Evolutionary conservation across 208 protist genomes (phyloP), one percentile per base, ranked within the genome.

Genomic region (Crithidia acanthocephali): DNA sequence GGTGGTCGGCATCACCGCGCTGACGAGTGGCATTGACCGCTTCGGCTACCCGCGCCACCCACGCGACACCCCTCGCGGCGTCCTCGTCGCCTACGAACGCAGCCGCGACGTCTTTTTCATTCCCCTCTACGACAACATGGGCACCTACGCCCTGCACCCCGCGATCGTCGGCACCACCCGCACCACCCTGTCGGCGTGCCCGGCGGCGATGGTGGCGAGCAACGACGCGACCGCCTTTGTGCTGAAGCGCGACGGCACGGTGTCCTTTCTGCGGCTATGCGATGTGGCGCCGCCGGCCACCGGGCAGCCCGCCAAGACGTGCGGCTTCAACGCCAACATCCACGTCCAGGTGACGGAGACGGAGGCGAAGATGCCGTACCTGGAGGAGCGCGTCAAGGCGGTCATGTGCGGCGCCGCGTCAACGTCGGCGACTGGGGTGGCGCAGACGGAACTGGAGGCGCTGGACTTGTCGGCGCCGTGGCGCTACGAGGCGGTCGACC

Each of bases 391-490:
- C 25, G 71, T 91, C 37, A 25, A 57, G 47, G 30, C 65, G 10
- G 68, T 91, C 37, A 86, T 84, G 78, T 78, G 73, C 58, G 28
- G 50, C 5, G 27, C 72, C 11, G 50, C 56, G 0, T 16, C 47
- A 9, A 48, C 53, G 53, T 56, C 33, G 1, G 56, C 42, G 7
- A 30, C 32, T 18, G 18, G 25, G 5, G 72, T 5, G n/a, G 8
- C 42, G 30, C 30, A 42, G 16, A 62, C 67, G 22, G 56, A 65
- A 69, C 74, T 95, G 23, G 62, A 59, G 28, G 66, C 70, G 22
- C 80, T 94, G 13, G 81, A 94, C 76, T 57, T 94, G 51, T 91
- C 74, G 45, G 83, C 85, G n/a, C 78, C 86, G 75, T 96, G 91
- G 89, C 81, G 85, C 56, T 82, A 87, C 56, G 86, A 89, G 50